Percentiles rank a stretch among this genome's conserved stretches.
Conservation (phyloP, 495 filamentous ascomycete species). For the Annulohypoxylon nitens region DNA sequence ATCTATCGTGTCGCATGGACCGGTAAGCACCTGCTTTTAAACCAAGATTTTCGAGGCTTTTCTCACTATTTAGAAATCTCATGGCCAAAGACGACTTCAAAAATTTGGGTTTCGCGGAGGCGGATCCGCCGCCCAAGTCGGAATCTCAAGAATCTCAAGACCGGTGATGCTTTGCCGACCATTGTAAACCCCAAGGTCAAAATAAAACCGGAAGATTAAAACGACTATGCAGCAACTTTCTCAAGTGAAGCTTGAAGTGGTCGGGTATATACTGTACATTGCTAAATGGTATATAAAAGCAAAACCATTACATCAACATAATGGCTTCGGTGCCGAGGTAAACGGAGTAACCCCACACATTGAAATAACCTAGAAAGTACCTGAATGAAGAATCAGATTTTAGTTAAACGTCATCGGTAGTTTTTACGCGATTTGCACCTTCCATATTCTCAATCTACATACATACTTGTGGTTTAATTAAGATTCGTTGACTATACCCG, state of each 20-base stretch:
- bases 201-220: not conserved
- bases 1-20: conserved; percentile 94
- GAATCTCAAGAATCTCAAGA: conserved; percentile 28
- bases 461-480: not conserved
- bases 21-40: conserved; percentile 66
- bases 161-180: conserved; percentile 10
- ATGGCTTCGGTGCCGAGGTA: not conserved
- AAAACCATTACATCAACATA: not conserved
- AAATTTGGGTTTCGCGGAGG: conserved; percentile 80
- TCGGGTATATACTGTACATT: conserved; percentile 1
- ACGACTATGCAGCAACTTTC: not conserved
- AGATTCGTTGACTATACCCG: conserved; percentile 27
- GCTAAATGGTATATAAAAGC: not conserved
- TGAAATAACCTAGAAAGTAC: not conserved
- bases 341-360: not conserved
- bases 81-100: conserved; percentile 95
- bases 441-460: not conserved
- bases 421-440: not conserved
- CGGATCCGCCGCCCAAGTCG: conserved; percentile 53
- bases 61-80: conserved; percentile 73
- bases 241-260: not conserved
- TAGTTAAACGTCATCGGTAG: not conserved
- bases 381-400: not conserved
- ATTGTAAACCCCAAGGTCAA: too few relatives aligned
- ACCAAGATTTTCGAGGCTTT: conserved; percentile 5